These are phyloP conservation scores for Miscanthus sacchariflorus DNA, from an alignment of 202 grass and related monocot species.

Conservation along the genomic window DNA sequence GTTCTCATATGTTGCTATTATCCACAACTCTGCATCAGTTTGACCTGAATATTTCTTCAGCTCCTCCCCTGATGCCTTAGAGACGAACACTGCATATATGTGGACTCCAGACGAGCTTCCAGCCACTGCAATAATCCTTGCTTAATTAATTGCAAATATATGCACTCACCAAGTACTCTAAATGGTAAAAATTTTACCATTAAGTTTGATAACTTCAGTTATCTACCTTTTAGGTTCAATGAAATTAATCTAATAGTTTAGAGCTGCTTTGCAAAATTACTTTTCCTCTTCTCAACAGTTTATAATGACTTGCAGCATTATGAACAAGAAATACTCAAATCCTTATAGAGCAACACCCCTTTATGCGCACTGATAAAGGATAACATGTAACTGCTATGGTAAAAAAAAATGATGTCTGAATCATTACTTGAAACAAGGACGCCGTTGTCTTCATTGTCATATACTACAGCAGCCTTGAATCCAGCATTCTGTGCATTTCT, in stretches of 20 bases:
- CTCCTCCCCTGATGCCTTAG: slow-evolving; percentile 69
- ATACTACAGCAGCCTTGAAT: slow-evolving; percentile 81
- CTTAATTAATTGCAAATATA: slow-evolving; percentile 42
- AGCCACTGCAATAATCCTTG: slow-evolving; percentile 73
- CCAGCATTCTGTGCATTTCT: slow-evolving; percentile 85
- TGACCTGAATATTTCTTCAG: slow-evolving; percentile 68
- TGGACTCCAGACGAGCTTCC: slow-evolving; percentile 71
- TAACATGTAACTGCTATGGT: not conserved
- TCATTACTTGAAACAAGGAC: slow-evolving; percentile 80
- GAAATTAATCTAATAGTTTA: not conserved
- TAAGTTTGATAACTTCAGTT: slow-evolving; percentile 6
- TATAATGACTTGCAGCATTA: slow-evolving; percentile 1
- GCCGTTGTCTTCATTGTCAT: slow-evolving; percentile 71
- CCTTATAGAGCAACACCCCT: not conserved
- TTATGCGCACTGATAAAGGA: slow-evolving; percentile 15
- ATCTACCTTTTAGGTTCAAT: not conserved
- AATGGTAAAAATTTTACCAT: not conserved
- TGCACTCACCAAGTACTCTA: slow-evolving; percentile 6
- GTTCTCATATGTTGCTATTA: slow-evolving; percentile 65
- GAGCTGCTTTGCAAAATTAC: not conserved
- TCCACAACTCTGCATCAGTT: slow-evolving; percentile 67
- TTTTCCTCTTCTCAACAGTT: not conserved
- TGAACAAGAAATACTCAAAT: slow-evolving; percentile 25
- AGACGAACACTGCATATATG: slow-evolving; percentile 84
- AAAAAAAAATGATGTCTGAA: slow-evolving; percentile 7